Conservation (phyloP, 139 green algal species). For the Ettlia oleoabundans region DNA sequence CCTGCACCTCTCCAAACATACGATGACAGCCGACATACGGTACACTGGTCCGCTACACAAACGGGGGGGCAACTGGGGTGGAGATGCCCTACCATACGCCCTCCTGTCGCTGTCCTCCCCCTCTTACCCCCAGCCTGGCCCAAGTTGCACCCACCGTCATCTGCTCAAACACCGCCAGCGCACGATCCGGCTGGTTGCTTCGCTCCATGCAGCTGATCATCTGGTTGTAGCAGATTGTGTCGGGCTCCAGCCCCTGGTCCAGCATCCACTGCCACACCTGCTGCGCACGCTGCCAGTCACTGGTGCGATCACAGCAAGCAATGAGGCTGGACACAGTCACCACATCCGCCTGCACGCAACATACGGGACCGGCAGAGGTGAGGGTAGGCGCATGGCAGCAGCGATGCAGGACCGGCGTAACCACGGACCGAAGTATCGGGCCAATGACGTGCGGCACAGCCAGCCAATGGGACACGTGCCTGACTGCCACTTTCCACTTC, state of each 20-base stretch:
- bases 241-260: slow-evolving; percentile 26
- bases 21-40: too few species aligned
- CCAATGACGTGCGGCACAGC: too few species aligned
- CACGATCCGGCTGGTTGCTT: not conserved
- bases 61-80: too few species aligned
- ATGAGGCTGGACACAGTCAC: slow-evolving; percentile 33
- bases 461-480: too few species aligned
- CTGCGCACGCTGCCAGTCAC: slow-evolving; percentile 18
- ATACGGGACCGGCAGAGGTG: too few species aligned
- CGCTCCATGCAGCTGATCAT: slow-evolving; percentile 31
- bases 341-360: slow-evolving; percentile 30
- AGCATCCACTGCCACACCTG: slow-evolving; percentile 14
- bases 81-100: not conserved
- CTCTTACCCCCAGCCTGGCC: not conserved
- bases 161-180: slow-evolving; percentile 5
- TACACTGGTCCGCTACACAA: too few species aligned
- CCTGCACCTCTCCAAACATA: too few species aligned
- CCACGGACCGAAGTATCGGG: too few species aligned
- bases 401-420: not conserved
- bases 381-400: not conserved
- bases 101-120: not conserved
- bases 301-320: slow-evolving; percentile 27
- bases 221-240: slow-evolving; percentile 37
- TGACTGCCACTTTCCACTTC: too few species aligned
- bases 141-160: not conserved